Base-by-base conservation (phyloP, 1,284 basidiomycete genomes). In the Trichosporon faecale region DNA sequence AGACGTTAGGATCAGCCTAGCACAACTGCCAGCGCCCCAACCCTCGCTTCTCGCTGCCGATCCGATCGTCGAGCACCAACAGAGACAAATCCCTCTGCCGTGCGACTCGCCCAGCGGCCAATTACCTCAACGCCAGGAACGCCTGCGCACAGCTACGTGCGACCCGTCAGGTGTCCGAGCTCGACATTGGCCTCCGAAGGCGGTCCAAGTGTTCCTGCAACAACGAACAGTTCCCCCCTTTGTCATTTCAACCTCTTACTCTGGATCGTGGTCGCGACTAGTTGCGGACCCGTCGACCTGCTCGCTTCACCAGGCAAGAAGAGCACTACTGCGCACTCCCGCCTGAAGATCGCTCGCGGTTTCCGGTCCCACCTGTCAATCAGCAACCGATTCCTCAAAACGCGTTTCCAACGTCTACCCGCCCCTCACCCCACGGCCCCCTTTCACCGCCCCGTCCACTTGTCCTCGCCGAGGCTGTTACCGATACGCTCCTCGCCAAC, bases 401-500 rank as follows among this genome's bases (percentile, higher is more conserved):
- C 57, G 57, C 57, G 57, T 33, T 33, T 29, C 3, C 57, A 61
- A 33, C 57, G 57, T 21, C 55, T 14, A 60, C 55, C 55, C 25
- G 21, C 8, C 16, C 52, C 21, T 21, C 18, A 21, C 8, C n/a
- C 49, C 49, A 52, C 49, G 8, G 8, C 49, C 18, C 23, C 55
- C 55, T 60, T 60, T 27, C 29, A 60, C 29, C 57, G 57, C 57
- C 57, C 57, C 57, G 57, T 61, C 57, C 35, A 37, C 57, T 61
- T 61, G 57, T 61, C 57, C 55, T 31, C 57, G 57, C 57, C 57
- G 27, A 61, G 57, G 27, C 57, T 61, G 29, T 31, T 61, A 31
- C 57, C 57, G 57, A 61, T 2, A 61, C 57, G 57, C 57, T 61
- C 57, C 31, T 61, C 35, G 57, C 57, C 57, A n/a, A 61, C 57